These are phyloP conservation scores for Melocanna baccifera DNA, from an alignment of 176 grass and related monocot species.

Conservation along the genomic window DNA sequence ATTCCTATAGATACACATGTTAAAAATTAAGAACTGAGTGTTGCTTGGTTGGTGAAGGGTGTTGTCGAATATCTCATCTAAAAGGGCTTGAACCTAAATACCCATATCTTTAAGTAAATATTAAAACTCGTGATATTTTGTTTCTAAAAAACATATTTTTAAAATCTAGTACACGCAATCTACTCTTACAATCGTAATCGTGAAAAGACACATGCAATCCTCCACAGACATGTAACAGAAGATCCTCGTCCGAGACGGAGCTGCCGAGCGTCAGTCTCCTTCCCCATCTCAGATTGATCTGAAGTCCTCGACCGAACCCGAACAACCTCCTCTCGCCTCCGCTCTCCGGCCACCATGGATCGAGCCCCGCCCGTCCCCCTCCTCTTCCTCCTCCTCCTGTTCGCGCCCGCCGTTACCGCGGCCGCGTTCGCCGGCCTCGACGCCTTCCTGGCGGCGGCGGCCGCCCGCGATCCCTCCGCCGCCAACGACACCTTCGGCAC, in stretches of 20 bases:
- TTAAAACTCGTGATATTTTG: too few species aligned
- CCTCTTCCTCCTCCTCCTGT: neutral
- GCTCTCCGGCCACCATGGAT: neutral
- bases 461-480: conserved; percentile 43
- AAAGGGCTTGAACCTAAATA: too few species aligned
- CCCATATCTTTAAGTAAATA: too few species aligned
- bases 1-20: too few species aligned
- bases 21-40: too few species aligned
- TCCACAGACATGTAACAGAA: neutral
- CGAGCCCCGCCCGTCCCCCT: neutral
- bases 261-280: neutral
- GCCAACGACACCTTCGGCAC: conserved; percentile 53
- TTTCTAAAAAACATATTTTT: too few species aligned
- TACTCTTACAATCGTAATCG: too few species aligned
- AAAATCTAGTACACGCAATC: too few species aligned
- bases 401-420: neutral
- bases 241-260: neutral
- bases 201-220: too few species aligned
- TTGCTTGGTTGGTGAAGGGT: too few species aligned
- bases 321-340: neutral
- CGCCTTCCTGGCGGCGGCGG: conserved; percentile 48
- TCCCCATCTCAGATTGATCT: conserved; percentile 41
- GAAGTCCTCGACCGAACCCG: neutral
- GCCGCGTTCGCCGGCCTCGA: conserved; percentile 47
- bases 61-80: too few species aligned